Percentiles rank a stretch among this genome's conserved stretches.
phyloP scores from a whole-genome alignment of 108 stramenopile species.

The Discostella stelligeroides region DNA sequence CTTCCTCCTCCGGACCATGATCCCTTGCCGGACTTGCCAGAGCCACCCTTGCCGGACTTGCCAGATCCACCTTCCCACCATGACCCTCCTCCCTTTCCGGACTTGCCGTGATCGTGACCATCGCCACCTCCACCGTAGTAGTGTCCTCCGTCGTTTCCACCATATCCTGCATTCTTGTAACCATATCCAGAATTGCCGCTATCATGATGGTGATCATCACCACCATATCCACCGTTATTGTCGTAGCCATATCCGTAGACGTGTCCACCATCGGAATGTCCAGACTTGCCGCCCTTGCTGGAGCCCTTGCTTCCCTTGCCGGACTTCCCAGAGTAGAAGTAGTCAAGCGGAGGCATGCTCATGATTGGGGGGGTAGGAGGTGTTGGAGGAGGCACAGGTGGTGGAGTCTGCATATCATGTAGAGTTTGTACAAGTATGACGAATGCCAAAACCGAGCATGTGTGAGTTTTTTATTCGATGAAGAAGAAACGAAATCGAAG shows the following conservation, averaged over 20 bases:
- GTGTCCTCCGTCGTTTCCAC: no score
- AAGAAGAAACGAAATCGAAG: no score
- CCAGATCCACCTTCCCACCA: background rate
- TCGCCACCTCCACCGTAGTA: no score
- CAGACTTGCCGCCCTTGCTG: background rate
- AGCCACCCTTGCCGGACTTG: background rate
- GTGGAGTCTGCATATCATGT: background rate
- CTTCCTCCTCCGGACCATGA: background rate
- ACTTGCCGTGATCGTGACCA: background rate
- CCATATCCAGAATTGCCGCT: no score
- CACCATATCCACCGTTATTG: background rate
- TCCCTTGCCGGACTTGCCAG: slow-evolving; percentile 8
- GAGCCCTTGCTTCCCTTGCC: slow-evolving; percentile 6
- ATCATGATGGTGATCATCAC: no score
- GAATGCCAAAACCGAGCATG: no score
- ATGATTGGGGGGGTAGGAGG: background rate
- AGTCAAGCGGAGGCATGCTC: slow-evolving; percentile 1
- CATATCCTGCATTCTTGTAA: no score
- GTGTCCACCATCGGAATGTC: no score
- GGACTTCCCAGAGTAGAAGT: slow-evolving; percentile 1
- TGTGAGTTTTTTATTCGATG: no score
- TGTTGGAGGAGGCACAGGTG: background rate
- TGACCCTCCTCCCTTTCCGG: background rate
- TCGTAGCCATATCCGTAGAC: background rate
- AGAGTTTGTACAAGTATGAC: no score